Percentiles rank a stretch among this genome's conserved stretches.
Conservation (phyloP, 371 early-diverging fungal species). For the Sporodiniella umbellata region DNA sequence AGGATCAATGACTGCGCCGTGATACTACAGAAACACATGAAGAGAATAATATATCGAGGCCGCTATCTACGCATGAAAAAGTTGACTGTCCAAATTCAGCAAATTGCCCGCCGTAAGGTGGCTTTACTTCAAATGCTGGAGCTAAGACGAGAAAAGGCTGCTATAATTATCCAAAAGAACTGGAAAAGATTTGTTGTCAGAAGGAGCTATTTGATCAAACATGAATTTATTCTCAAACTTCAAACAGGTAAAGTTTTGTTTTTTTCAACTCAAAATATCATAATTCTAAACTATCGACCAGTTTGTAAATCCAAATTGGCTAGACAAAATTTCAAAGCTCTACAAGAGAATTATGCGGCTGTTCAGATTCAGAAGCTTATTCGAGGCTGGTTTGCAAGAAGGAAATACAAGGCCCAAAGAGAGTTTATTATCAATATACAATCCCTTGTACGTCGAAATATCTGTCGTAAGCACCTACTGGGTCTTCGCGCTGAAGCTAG, state of each 20-base stretch:
- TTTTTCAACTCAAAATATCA: too few species aligned
- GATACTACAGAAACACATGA: conserved; percentile 86
- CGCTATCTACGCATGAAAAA: conserved; percentile 62
- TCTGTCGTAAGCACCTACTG: conserved; percentile 64
- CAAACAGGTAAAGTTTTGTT: too few species aligned
- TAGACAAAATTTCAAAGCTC: conserved; percentile 35
- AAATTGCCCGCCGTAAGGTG: conserved; percentile 57
- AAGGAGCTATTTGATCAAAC: conserved; percentile 46
- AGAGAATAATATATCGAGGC: conserved; percentile 69
- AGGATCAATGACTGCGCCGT: conserved; percentile 77
- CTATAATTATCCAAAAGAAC: conserved; percentile 68
- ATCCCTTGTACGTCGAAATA: conserved; percentile 76
- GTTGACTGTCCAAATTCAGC: conserved; percentile 63
- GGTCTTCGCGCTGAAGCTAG: conserved; percentile 81
- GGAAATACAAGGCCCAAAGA: conserved; percentile 47
- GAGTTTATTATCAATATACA: conserved; percentile 75
- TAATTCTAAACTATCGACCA: conserved; percentile 5
- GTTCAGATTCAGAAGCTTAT: conserved; percentile 68
- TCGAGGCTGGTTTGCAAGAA: conserved; percentile 68
- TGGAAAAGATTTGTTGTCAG: conserved; percentile 70
- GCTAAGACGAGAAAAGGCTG: conserved; percentile 70
- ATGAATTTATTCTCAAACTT: conserved; percentile 31
- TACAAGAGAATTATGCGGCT: conserved; percentile 68
- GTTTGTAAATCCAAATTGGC: conserved; percentile 60
- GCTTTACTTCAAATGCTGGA: conserved; percentile 55